Conservation (phyloP, 805 yeast genomes). For the Candida michaelii region DNA sequence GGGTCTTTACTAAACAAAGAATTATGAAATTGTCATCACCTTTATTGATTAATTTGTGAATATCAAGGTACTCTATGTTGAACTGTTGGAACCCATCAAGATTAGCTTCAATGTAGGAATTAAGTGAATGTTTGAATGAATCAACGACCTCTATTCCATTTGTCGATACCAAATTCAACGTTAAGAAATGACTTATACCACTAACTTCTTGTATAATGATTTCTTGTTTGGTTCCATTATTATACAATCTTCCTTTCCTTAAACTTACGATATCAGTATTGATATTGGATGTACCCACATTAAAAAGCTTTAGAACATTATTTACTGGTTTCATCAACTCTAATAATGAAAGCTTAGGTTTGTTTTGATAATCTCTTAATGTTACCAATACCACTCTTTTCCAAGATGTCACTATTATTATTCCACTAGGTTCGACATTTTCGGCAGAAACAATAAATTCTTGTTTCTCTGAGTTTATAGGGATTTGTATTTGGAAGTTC, state of each 20-base stretch:
- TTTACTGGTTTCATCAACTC: constrained; percentile 27
- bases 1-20: constrained; percentile 23
- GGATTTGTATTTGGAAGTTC: constrained; percentile 42
- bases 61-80: constrained; percentile 59
- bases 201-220: constrained; percentile 46
- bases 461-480: constrained; percentile 30
- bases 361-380: constrained; percentile 68
- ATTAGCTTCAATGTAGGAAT: constrained; percentile 26
- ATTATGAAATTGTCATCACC: constrained; percentile 42
- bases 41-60: constrained; percentile 43
- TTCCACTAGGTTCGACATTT: constrained; percentile 72
- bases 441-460: constrained; percentile 61
- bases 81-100: constrained; percentile 45
- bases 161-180: constrained; percentile 28
- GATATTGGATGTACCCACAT: constrained; percentile 9
- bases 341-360: constrained; percentile 43
- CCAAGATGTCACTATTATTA: constrained; percentile 65
- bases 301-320: constrained; percentile 14
- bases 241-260: constrained; percentile 50
- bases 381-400: constrained; percentile 64
- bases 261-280: constrained; percentile 57
- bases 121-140: constrained; percentile 33
- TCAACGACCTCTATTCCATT: constrained; percentile 26
- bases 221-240: constrained; percentile 47
- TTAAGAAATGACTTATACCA: constrained; percentile 37